Percentiles rank a stretch among this genome's conserved stretches.
Evolutionary conservation across 441 rosid genomes (phyloP).

Genomic region (Populus hybrid): DNA sequence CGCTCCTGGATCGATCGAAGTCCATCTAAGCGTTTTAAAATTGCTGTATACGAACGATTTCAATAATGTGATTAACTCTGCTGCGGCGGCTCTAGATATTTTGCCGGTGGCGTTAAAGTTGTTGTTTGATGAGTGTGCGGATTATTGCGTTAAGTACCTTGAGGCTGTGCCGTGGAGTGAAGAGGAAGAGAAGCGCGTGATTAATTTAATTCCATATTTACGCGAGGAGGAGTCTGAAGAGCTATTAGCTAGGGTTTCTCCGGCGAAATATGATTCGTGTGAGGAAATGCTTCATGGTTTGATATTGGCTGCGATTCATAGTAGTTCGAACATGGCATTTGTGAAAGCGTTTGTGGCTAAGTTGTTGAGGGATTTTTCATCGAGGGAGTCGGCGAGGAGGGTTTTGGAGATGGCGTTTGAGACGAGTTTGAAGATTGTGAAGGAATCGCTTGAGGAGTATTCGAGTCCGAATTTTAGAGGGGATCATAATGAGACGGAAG

Average conservation of each 20-base stretch:
- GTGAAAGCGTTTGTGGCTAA: slow-evolving; percentile 68
- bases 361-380: slow-evolving; percentile 54
- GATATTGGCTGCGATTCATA: slow-evolving; percentile 47
- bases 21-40: neutral
- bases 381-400: slow-evolving; percentile 46
- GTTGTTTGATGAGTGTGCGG: slow-evolving; percentile 56
- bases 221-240: slow-evolving; percentile 50
- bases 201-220: slow-evolving; percentile 42
- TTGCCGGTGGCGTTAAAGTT: slow-evolving; percentile 57
- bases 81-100: slow-evolving; percentile 47
- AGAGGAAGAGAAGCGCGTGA: slow-evolving; percentile 55
- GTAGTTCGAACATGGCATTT: slow-evolving; percentile 51
- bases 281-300: slow-evolving; percentile 66
- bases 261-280: slow-evolving; percentile 31
- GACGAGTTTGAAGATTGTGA: slow-evolving; percentile 54
- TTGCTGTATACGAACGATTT: slow-evolving; percentile 53
- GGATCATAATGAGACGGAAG: slow-evolving; percentile 71
- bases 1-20: neutral
- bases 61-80: slow-evolving; percentile 31
- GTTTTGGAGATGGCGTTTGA: slow-evolving; percentile 57
- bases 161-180: slow-evolving; percentile 72
- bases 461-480: slow-evolving; percentile 73
- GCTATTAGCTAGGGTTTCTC: slow-evolving; percentile 36
- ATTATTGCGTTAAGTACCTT: slow-evolving; percentile 42
- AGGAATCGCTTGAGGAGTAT: slow-evolving; percentile 63